A percentile compares a stretch with the other conserved stretches of the same genome.
These are phyloP conservation scores for Saururus chinensis DNA, from an alignment of 164 flowering plant species.

Conservation along the genomic window DNA sequence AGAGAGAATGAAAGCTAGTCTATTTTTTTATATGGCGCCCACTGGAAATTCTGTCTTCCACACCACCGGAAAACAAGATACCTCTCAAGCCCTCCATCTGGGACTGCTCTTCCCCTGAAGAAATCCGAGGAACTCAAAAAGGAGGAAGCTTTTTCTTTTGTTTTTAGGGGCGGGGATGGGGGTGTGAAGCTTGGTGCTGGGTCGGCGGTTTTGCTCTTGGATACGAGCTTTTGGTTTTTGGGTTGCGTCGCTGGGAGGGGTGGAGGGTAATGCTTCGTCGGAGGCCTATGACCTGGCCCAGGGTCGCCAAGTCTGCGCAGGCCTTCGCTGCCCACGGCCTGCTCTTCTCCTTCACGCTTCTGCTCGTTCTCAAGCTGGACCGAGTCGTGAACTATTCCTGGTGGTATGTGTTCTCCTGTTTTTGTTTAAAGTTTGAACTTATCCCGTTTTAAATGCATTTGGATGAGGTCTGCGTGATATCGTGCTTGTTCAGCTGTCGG, in stretches of 20 bases:
- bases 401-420: conserved; percentile 23
- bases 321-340: conserved; percentile 50
- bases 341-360: conserved; percentile 65
- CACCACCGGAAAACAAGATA: too few relatives aligned
- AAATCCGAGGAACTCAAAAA: too few relatives aligned
- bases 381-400: conserved; percentile 49
- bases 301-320: conserved; percentile 64
- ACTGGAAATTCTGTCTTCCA: too few relatives aligned
- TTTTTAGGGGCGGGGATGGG: too few relatives aligned
- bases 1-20: too few relatives aligned
- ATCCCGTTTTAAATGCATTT: not conserved
- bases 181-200: not conserved
- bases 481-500: not conserved
- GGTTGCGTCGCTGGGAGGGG: not conserved
- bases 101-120: too few relatives aligned
- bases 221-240: not conserved
- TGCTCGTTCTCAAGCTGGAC: conserved; percentile 68
- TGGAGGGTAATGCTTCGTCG: conserved; percentile 7
- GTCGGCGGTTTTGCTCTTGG: not conserved
- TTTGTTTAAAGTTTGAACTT: not conserved
- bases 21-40: too few relatives aligned
- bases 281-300: conserved; percentile 55
- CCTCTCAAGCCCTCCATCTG: too few relatives aligned
- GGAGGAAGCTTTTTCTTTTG: too few relatives aligned
- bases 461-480: not conserved